Base-by-base conservation (phyloP, 148 eudicot species). In the Gaultheria prostrata region DNA sequence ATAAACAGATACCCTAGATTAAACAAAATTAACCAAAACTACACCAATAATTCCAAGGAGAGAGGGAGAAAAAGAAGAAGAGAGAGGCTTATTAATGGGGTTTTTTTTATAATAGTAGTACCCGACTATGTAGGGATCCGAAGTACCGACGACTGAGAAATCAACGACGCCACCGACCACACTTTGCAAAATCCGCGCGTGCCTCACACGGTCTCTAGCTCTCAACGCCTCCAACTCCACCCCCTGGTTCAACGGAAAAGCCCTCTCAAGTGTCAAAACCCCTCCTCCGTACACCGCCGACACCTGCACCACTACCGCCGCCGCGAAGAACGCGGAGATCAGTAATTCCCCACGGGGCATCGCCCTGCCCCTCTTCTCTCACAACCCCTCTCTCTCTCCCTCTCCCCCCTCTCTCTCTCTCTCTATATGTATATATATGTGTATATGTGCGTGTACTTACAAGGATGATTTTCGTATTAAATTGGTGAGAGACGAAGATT, bases 81-180 rank as follows among this genome's bases (percentile, higher is more conserved):
- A 8, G 5, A 30, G 61, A 39, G 39, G 50, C 45, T n/a, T 83
- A 8, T 48, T 49, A 59, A 6, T 4, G 26, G 53, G 61, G 20
- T 56, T 56, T 57, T 13, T 53, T 14, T 53, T 0, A 14, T 0
- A 14, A 20, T 21, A 67, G 13, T 78, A 0, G 71, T 94, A 94
- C 98, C 98, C 98, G 80, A 86, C 89, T 56, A 84, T 80, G 76
- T 88, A 93, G 81, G 96, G 95, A 92, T 95, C 98, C 84, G 97
- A 89, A 80, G 92, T 79, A 8, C 98, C 98, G 78, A 79, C 84
- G 63, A 95, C 94, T 12, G 82, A 76, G 24, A 95, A 94, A 92
- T 95, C 92, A n/a, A 91, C 94, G 32, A 92, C 94, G 71, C 96
- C 98, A 73, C 92, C 91, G 81, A 86, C 85, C 50, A 79, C 71